Evolutionary conservation across 1,284 basidiomycete genomes (phyloP).

Genomic region (Ustilago lituana): DNA sequence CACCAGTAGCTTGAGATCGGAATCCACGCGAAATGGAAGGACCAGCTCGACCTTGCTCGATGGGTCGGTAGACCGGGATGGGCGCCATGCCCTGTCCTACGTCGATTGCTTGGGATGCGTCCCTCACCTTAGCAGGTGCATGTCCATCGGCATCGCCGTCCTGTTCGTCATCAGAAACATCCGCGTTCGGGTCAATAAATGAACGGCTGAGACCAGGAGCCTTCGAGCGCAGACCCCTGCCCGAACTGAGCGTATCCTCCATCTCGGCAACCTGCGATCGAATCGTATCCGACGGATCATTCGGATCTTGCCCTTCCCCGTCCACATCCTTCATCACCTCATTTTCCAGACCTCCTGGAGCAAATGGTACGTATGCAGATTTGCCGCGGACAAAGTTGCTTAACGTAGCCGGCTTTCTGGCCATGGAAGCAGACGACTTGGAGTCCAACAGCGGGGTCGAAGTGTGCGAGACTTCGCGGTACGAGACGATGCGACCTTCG

Average conservation of each 20-base stretch:
- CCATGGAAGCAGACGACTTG: conserved; percentile 74
- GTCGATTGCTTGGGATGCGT: conserved; percentile 22
- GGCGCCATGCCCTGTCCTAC: conserved; percentile 39
- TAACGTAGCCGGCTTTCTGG: conserved; percentile 78
- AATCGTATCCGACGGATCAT: conserved; percentile 24
- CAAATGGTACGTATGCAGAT: conserved; percentile 81
- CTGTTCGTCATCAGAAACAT: conserved; percentile 68
- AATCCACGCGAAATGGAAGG: conserved; percentile 8
- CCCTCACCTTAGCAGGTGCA: conserved; percentile 35
- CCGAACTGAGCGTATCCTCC: conserved; percentile 43
- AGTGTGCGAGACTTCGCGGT: conserved; percentile 47
- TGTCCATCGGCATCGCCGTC: conserved; percentile 24
- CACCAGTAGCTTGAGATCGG: conserved; percentile 21
- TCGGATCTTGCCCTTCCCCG: conserved; percentile 11
- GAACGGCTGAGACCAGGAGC: conserved; percentile 42
- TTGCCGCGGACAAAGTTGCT: conserved; percentile 91
- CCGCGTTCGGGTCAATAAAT: conserved; percentile 56
- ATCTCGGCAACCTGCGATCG: conserved; percentile 36
- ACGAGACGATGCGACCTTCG: conserved; percentile 59
- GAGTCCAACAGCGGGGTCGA: conserved; percentile 37
- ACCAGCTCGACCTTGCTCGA: conserved; percentile 25
- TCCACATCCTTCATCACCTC: conserved; percentile 44
- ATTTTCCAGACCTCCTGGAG: conserved; percentile 47
- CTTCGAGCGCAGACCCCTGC: conserved; percentile 30
- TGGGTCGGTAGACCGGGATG: conserved; percentile 44